phyloP scores from a whole-genome alignment of 2,329 filamentous ascomycete species.

The Arthrobotrys pseudoclavata region DNA sequence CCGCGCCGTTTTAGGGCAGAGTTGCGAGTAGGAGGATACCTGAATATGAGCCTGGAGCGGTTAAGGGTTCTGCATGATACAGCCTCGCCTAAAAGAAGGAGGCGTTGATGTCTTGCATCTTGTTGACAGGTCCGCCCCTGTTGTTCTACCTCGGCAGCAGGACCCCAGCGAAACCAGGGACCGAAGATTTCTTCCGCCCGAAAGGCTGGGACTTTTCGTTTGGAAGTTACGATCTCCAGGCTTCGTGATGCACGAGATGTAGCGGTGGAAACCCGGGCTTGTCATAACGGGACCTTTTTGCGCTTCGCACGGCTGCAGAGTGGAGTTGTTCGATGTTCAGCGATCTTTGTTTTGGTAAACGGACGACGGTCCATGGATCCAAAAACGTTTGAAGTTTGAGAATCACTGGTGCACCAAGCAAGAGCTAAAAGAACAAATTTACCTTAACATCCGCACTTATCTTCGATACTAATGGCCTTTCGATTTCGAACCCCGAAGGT shows the following conservation, averaged over 20 bases:
- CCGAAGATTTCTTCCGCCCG: conserved; percentile 2
- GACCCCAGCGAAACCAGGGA: conserved; percentile 22
- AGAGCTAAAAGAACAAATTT: not conserved
- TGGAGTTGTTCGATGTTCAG: not conserved
- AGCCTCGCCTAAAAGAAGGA: conserved; percentile 58
- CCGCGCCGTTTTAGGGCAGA: conserved; percentile 51
- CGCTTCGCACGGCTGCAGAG: conserved; percentile 4
- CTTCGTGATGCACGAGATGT: conserved; percentile 22
- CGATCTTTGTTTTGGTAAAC: not conserved
- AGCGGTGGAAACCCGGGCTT: conserved; percentile 13
- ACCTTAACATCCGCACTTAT: too few relatives aligned
- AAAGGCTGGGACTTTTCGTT: conserved; percentile 16
- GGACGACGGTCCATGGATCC: not conserved
- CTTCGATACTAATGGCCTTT: too few relatives aligned
- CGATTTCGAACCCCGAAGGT: too few relatives aligned
- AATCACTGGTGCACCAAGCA: too few relatives aligned
- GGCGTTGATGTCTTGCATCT: conserved; percentile 52
- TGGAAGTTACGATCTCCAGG: not conserved
- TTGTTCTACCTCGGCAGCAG: conserved; percentile 41
- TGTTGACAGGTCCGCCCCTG: conserved; percentile 39
- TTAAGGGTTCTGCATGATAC: conserved; percentile 56
- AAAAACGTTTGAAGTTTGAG: conserved; percentile 11
- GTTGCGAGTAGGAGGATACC: conserved; percentile 29
- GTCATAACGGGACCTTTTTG: conserved; percentile 19
- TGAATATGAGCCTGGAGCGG: conserved; percentile 29